phyloP scores from a whole-genome alignment of 2,329 filamentous ascomycete species.

The Neurospora crassa region DNA sequence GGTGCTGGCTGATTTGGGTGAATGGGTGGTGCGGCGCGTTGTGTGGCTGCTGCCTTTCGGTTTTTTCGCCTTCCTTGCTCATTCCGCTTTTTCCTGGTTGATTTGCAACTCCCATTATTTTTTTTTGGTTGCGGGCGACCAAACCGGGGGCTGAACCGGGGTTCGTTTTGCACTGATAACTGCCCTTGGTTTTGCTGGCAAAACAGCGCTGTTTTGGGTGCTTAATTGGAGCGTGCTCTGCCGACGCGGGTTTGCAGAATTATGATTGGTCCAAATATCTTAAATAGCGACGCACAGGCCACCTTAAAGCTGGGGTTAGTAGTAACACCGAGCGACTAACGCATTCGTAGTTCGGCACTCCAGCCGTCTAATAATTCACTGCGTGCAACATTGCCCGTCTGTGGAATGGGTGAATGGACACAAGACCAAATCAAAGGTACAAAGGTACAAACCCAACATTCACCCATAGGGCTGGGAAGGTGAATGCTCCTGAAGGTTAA shows the following conservation, averaged over 20 bases:
- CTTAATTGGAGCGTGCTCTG: constrained; percentile 9
- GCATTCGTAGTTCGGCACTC: background rate
- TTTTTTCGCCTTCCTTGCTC: constrained; percentile 8
- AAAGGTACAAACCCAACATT: background rate
- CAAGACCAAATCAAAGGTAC: background rate
- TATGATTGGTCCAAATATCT: constrained; percentile 21
- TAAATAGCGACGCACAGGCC: constrained; percentile 12
- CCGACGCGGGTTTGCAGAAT: constrained; percentile 9
- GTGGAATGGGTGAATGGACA: background rate
- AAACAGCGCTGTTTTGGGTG: constrained; percentile 17
- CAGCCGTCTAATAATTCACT: background rate
- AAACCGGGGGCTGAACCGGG: constrained; percentile 20
- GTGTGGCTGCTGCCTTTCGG: background rate
- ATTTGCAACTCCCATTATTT: constrained; percentile 16
- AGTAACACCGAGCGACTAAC: background rate
- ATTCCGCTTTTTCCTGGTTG: constrained; percentile 11
- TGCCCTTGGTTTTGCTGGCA: constrained; percentile 8
- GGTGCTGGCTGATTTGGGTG: constrained; percentile 27
- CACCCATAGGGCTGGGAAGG: background rate
- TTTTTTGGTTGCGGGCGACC: constrained; percentile 16
- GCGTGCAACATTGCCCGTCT: background rate
- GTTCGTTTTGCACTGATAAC: constrained; percentile 11
- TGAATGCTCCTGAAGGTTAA: background rate
- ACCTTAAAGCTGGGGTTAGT: constrained; percentile 2
- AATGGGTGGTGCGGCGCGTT: constrained; percentile 7